phyloP scores from a whole-genome alignment of 176 grass and related monocot species.

The Carex kokanica region DNA sequence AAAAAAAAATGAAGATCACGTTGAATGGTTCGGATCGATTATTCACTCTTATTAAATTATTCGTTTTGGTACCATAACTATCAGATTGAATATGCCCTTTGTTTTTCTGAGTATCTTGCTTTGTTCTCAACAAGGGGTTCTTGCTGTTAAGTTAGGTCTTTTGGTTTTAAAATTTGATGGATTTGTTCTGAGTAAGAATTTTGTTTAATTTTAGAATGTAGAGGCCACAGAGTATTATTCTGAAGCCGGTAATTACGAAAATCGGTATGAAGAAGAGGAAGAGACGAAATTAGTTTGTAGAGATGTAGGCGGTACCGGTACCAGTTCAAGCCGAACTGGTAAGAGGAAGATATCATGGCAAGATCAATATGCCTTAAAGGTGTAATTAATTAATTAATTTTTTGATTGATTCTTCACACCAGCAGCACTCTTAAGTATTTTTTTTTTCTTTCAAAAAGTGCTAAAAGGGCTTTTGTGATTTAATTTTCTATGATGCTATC shows the following conservation, averaged over 20 bases:
- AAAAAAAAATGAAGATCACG: too few species aligned
- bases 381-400: slow-evolving; percentile 33
- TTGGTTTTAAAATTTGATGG: background rate
- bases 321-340: slow-evolving; percentile 33
- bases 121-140: background rate
- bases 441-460: background rate
- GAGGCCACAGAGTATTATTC: slow-evolving; percentile 21
- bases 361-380: slow-evolving; percentile 54
- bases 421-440: background rate
- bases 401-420: slow-evolving; percentile 10
- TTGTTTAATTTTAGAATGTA: slow-evolving; percentile 41
- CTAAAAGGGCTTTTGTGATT: background rate
- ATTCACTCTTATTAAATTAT: background rate
- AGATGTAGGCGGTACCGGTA: slow-evolving; percentile 45
- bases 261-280: slow-evolving; percentile 23
- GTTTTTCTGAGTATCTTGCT: background rate
- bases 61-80: background rate
- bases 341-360: slow-evolving; percentile 68
- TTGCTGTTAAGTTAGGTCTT: background rate
- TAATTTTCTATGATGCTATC: background rate
- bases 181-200: background rate
- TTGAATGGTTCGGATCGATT: too few species aligned
- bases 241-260: slow-evolving; percentile 19
- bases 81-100: background rate
- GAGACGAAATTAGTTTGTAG: slow-evolving; percentile 41